These are phyloP conservation scores for Fraxinus quadrangulata DNA, from an alignment of 257 asterid species.

Conservation along the genomic window DNA sequence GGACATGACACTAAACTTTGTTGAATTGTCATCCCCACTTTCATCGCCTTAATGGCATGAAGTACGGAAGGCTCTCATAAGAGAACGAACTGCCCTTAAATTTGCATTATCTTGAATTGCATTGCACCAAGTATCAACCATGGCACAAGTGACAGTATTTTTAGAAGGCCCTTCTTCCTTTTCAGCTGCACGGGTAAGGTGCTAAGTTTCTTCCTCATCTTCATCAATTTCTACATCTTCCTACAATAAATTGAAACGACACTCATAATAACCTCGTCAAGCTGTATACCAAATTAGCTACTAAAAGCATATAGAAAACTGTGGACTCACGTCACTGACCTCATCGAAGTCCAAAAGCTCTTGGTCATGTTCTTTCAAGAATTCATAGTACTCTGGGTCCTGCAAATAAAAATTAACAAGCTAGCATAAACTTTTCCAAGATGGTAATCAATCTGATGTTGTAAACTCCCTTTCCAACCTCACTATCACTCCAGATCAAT, in stretches of 20 bases:
- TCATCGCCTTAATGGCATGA: conserved; percentile 98
- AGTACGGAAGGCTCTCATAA: conserved; percentile 74
- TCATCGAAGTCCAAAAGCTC: conserved; percentile 81
- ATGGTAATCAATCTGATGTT: no score
- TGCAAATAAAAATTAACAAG: conserved; percentile 36
- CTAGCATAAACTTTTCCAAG: conserved; percentile 4
- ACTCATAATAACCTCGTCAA: conserved; percentile 19
- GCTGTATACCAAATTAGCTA: conserved; percentile 7
- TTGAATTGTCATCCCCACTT: conserved; percentile 53
- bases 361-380: conserved; percentile 78
- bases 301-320: conserved; percentile 8
- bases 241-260: conserved; percentile 33
- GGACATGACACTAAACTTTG: conserved; percentile 74
- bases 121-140: conserved; percentile 85
- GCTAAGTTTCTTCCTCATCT: conserved; percentile 37
- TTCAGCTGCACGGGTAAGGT: conserved; percentile 34
- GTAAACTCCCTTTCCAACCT: no score
- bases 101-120: conserved; percentile 57
- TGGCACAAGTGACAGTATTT: conserved; percentile 66
- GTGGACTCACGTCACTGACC: conserved; percentile 63
- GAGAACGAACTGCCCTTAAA: conserved; percentile 73
- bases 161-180: conserved; percentile 45
- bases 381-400: conserved; percentile 92
- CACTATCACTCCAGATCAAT: no score
- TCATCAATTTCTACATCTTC: conserved; percentile 45